Conservation (phyloP, 139 green algal species). For the Chlorella sp. region DNA sequence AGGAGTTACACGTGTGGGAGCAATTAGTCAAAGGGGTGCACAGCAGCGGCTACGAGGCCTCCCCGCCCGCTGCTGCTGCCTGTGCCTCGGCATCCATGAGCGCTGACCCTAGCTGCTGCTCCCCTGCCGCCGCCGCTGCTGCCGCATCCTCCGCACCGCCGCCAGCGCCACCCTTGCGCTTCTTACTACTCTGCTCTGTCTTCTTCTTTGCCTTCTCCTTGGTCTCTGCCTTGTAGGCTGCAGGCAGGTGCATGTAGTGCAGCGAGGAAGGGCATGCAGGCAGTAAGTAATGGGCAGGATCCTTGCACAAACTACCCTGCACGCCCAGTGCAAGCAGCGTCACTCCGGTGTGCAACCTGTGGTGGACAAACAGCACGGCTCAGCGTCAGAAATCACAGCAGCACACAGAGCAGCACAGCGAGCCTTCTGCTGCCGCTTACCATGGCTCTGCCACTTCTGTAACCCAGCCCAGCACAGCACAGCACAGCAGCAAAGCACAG, state of each 20-base stretch:
- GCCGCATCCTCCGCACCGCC: neutral
- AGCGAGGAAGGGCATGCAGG: neutral
- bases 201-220: slow-evolving; percentile 47
- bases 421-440: no score
- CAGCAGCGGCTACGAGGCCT: neutral
- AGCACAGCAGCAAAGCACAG: neutral
- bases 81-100: neutral
- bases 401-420: no score
- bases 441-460: no score
- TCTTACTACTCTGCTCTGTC: slow-evolving; percentile 31
- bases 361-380: neutral
- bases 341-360: neutral
- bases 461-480: no score
- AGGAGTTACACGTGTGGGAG: neutral
- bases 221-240: slow-evolving; percentile 32
- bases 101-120: neutral
- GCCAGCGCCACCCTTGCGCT: slow-evolving; percentile 11
- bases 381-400: no score
- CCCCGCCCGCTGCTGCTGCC: neutral
- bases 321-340: neutral
- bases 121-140: neutral
- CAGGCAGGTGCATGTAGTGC: neutral
- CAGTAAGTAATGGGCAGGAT: neutral
- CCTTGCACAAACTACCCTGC: neutral
- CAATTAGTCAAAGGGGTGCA: neutral